Evolutionary conservation across 768 basidiomycete genomes (phyloP), one percentile per base, ranked within the genome.

Genomic region (Suillus discolor): DNA sequence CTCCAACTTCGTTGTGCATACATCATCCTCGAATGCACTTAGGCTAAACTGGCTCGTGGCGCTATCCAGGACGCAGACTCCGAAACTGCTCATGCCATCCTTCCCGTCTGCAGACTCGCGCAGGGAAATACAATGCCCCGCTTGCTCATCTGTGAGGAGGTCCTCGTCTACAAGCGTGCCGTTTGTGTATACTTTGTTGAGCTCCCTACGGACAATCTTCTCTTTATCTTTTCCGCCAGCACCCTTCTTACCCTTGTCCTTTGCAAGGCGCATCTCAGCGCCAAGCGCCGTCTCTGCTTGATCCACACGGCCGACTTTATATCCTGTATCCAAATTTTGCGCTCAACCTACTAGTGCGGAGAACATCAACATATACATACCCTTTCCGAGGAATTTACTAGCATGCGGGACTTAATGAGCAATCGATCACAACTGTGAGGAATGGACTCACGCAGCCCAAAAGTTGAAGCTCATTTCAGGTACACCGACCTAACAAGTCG

Each of bases 271-370:
- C 93, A 99, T 97, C 77, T 99, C 97, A 25, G 94, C 94, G 28
- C 97, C 97, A 13, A 99, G 89, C 0, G 96, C 96, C 0, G 97
- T 99, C 80, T 99, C 97, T 0, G 91, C 88, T 77, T 99, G 97
- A 73, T 98, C 97, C 20, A 99, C 97, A 15, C 93, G 89, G 8
- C 97, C 97, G 62, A 99, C 94, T 78, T 96, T 96, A 79, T 96
- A 92, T 0, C 94, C 93, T 91, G 64, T 44, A 31, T 11, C 12
- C 9, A 2, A 44, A 4, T 34, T 34, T 65, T 49, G 39, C 20
- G 36, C 38, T 28, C 57, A 41, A 39, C 13, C 51, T 42, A 42
- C 16, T 45, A 41, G 18, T 18, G 4, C 34, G 23, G 12, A 44
- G 44, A 62, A 55, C 47, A 36, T 20, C n/a, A 49, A 60, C 16